Percentiles rank a stretch among this genome's conserved stretches.
These are phyloP conservation scores for Ogataea chonburiensis DNA, from an alignment of 805 yeast species.

Conservation along the genomic window DNA sequence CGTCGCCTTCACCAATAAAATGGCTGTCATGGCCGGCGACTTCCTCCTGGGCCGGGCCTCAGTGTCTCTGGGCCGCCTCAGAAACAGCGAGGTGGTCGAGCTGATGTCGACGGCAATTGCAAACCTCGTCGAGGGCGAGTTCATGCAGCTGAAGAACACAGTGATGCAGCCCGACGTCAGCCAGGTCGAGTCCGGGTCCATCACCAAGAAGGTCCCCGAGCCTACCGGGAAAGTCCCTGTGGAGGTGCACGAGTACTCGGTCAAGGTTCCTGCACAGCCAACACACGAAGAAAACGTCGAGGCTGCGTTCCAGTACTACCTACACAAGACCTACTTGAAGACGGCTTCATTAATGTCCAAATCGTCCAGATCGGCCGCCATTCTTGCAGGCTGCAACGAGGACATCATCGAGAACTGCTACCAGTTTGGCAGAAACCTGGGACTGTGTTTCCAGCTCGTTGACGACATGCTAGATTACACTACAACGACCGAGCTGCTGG, in stretches of 20 bases:
- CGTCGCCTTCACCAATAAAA: slow-evolving; percentile 90
- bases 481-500: slow-evolving; percentile 77
- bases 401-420: slow-evolving; percentile 81
- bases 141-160: slow-evolving; percentile 96
- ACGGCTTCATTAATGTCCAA: slow-evolving; percentile 95
- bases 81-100: slow-evolving; percentile 98
- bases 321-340: slow-evolving; percentile 92
- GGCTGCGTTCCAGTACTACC: slow-evolving; percentile 92
- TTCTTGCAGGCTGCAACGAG: slow-evolving; percentile 79
- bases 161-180: slow-evolving; percentile 55
- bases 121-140: slow-evolving; percentile 95
- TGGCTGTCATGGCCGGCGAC: slow-evolving; percentile 98
- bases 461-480: slow-evolving; percentile 97
- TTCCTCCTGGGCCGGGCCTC: slow-evolving; percentile 94
- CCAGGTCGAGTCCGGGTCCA: slow-evolving; percentile 45
- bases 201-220: slow-evolving; percentile 45
- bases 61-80: slow-evolving; percentile 85
- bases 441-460: slow-evolving; percentile 92
- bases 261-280: slow-evolving; percentile 30
- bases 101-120: slow-evolving; percentile 94
- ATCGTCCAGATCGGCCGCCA: slow-evolving; percentile 90
- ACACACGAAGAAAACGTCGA: slow-evolving; percentile 65
- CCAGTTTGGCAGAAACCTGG: slow-evolving; percentile 88
- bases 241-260: slow-evolving; percentile 56
- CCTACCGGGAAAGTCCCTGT: slow-evolving; percentile 66